These are phyloP conservation scores for Spatholobus suberectus DNA, from an alignment of 306 rosid genomes.

Conservation along the genomic window DNA sequence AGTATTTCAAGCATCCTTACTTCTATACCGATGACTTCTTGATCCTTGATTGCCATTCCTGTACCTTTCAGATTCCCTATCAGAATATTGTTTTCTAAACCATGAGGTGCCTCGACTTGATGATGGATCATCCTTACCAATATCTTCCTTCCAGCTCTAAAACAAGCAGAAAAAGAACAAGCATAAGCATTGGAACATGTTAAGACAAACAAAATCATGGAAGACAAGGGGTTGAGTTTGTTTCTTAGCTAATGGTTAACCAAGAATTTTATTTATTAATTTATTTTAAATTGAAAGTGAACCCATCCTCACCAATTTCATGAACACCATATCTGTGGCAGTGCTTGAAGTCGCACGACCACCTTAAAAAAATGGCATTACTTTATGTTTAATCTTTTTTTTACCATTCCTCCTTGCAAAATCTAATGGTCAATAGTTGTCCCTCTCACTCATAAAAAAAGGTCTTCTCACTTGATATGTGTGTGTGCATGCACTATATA, in stretches of 20 bases:
- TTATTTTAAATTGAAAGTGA: background rate
- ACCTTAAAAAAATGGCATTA: too few species aligned
- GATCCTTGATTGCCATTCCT: conserved; percentile 31
- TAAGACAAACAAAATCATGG: conserved; percentile 1
- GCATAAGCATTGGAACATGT: background rate
- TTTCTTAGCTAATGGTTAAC: background rate
- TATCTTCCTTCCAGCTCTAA: conserved; percentile 47
- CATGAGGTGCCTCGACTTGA: conserved; percentile 45
- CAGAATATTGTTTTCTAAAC: conserved; percentile 38
- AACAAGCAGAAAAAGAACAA: conserved; percentile 13
- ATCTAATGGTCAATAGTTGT: background rate
- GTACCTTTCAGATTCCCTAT: conserved; percentile 16
- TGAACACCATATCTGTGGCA: background rate
- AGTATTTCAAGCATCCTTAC: conserved; percentile 34
- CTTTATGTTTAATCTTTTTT: too few species aligned
- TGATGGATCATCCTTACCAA: conserved; percentile 33
- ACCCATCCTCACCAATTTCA: background rate
- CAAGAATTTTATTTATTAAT: background rate
- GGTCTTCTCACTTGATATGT: background rate
- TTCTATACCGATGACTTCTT: conserved; percentile 21
- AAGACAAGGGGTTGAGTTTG: background rate
- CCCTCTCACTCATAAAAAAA: background rate
- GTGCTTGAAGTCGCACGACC: background rate
- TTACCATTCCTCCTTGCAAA: too few species aligned
- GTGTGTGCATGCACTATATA: background rate